Evolutionary conservation across 768 basidiomycete genomes (phyloP).

Genomic region (Cyclocybe aegerita): DNA sequence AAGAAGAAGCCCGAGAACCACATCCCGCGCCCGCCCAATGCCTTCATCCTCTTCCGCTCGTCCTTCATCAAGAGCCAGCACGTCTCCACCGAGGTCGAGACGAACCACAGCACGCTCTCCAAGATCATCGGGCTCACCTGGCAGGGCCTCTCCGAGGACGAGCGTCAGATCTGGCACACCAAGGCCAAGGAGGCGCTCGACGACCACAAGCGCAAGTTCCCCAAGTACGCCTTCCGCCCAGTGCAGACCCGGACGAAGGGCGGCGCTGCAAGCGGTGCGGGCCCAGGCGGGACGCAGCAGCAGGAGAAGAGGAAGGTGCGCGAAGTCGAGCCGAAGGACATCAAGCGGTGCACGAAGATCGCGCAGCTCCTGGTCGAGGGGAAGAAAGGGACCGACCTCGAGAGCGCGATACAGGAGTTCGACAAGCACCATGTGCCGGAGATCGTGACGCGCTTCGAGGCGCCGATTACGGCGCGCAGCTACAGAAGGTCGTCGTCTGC

Average conservation of each 20-base stretch:
- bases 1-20: slow-evolving; percentile 75
- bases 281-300: not conserved
- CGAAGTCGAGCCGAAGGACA: slow-evolving; percentile 67
- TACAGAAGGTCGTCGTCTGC: slow-evolving; percentile 71
- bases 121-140: slow-evolving; percentile 86
- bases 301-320: slow-evolving; percentile 59
- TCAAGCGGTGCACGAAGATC: slow-evolving; percentile 65
- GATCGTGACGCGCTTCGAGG: slow-evolving; percentile 74
- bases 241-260: slow-evolving; percentile 51
- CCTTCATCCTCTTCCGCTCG: slow-evolving; percentile 85
- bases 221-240: slow-evolving; percentile 80
- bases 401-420: slow-evolving; percentile 58
- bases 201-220: slow-evolving; percentile 77
- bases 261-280: slow-evolving; percentile 20
- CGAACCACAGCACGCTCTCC: slow-evolving; percentile 79
- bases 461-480: slow-evolving; percentile 71
- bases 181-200: slow-evolving; percentile 75
- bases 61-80: slow-evolving; percentile 80
- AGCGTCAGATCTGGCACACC: slow-evolving; percentile 74
- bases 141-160: slow-evolving; percentile 75
- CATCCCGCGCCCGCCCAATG: slow-evolving; percentile 83
- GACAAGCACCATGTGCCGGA: slow-evolving; percentile 58
- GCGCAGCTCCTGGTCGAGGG: slow-evolving; percentile 65
- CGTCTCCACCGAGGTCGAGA: slow-evolving; percentile 76
- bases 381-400: slow-evolving; percentile 57